Conservation (phyloP, 2,329 filamentous ascomycete genomes). For the Dactylellina leptospora region DNA sequence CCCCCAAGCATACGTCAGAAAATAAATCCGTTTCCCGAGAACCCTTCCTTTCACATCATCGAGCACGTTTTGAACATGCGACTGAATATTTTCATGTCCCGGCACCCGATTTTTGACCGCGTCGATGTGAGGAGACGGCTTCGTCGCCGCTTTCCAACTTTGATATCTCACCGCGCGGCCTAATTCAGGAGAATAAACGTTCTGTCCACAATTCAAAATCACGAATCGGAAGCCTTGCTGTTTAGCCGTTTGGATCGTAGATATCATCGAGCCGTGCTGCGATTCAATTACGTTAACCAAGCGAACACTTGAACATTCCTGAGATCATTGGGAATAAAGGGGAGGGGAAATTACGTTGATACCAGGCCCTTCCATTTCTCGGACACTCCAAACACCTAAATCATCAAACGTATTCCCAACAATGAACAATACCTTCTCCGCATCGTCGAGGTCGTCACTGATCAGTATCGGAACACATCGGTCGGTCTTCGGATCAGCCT, state of each 20-base stretch:
- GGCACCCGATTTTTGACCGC: conserved; percentile 54
- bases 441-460: conserved; percentile 29
- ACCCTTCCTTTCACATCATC: conserved; percentile 48
- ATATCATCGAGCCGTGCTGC: conserved; percentile 56
- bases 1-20: conserved; percentile 41
- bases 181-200: conserved; percentile 54
- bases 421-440: conserved; percentile 24
- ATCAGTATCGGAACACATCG: conserved; percentile 74
- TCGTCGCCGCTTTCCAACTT: conserved; percentile 55
- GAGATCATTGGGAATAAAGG: conserved; percentile 39
- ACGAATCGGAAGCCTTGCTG: conserved; percentile 53
- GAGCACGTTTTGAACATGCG: conserved; percentile 54
- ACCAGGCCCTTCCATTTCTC: conserved; percentile 43
- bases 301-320: conserved; percentile 7
- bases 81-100: conserved; percentile 53
- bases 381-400: conserved; percentile 40
- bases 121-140: conserved; percentile 44
- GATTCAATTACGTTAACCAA: conserved; percentile 42
- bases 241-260: conserved; percentile 52
- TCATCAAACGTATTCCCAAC: conserved; percentile 41
- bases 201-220: conserved; percentile 55
- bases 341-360: conserved; percentile 31
- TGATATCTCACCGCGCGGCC: conserved; percentile 51
- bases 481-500: conserved; percentile 63
- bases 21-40: conserved; percentile 41